phyloP scores from a whole-genome alignment of 2,329 filamentous ascomycete genomes.

The Paecilomyces niveus region DNA sequence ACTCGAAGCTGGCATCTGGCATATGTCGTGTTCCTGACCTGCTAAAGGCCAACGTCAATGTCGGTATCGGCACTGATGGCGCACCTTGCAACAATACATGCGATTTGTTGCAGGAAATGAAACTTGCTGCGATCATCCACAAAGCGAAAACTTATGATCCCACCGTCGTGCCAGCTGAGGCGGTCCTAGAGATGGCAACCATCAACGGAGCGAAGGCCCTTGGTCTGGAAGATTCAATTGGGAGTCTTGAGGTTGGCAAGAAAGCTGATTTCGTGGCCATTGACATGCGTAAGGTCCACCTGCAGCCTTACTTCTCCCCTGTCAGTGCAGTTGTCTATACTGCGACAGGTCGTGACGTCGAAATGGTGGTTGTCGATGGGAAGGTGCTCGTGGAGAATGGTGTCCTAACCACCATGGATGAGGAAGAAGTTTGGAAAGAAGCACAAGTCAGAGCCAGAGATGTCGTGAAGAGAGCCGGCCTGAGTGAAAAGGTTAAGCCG shows the following conservation, averaged over 20 bases:
- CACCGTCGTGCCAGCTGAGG: slow-evolving; percentile 36
- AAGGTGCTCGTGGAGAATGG: slow-evolving; percentile 31
- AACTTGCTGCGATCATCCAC: slow-evolving; percentile 45
- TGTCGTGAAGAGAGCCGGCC: slow-evolving; percentile 32
- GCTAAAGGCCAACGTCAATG: slow-evolving; percentile 37
- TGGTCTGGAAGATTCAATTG: slow-evolving; percentile 34
- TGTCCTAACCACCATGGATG: slow-evolving; percentile 33
- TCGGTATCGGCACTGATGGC: slow-evolving; percentile 46
- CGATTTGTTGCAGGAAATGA: slow-evolving; percentile 49
- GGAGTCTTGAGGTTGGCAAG: slow-evolving; percentile 35
- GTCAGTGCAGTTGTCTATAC: slow-evolving; percentile 39
- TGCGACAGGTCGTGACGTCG: slow-evolving; percentile 38
- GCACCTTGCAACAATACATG: slow-evolving; percentile 48
- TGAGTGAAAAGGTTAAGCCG: slow-evolving; percentile 27
- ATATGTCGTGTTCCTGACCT: slow-evolving; percentile 43
- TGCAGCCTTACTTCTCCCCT: slow-evolving; percentile 34
- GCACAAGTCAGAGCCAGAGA: slow-evolving; percentile 28
- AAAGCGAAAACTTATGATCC: slow-evolving; percentile 39
- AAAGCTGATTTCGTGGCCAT: slow-evolving; percentile 36
- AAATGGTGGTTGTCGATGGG: slow-evolving; percentile 39
- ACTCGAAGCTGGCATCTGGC: slow-evolving; percentile 47
- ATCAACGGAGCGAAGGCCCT: slow-evolving; percentile 45
- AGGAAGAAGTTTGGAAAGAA: slow-evolving; percentile 32
- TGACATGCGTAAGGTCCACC: slow-evolving; percentile 24
- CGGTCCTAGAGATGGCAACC: slow-evolving; percentile 46